Evolutionary conservation across 2,329 filamentous ascomycete species (phyloP).

Genomic region (Fusarium coicis): DNA sequence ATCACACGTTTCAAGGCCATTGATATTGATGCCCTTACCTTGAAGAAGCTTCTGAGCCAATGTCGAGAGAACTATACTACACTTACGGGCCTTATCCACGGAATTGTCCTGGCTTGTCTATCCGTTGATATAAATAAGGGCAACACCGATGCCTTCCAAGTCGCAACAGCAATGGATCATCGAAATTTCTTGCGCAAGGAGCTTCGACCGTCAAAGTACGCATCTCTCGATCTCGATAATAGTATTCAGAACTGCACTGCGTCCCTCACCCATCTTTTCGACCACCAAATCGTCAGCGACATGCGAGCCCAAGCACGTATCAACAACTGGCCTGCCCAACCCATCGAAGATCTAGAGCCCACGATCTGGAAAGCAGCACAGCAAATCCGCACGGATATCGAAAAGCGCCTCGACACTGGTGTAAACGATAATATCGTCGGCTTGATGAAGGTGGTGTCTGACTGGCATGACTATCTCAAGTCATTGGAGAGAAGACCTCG

Average conservation of each 20-base stretch:
- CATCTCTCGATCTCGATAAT: background rate
- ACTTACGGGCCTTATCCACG: background rate
- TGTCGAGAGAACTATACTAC: background rate
- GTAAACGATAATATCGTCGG: background rate
- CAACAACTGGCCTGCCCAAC: background rate
- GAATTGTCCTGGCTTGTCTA: background rate
- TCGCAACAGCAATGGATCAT: background rate
- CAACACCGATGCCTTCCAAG: background rate
- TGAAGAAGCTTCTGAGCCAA: background rate
- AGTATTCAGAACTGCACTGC: conserved; percentile 3
- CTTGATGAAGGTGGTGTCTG: background rate
- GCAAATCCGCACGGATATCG: background rate
- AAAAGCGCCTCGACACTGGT: background rate
- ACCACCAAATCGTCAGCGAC: background rate
- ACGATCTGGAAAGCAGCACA: conserved; percentile 6
- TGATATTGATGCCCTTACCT: fast-evolving
- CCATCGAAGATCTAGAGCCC: background rate
- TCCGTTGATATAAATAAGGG: background rate
- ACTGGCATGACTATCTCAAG: conserved; percentile 8
- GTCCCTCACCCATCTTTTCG: background rate
- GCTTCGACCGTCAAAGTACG: background rate
- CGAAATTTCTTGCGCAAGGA: background rate
- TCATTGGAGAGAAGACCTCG: background rate
- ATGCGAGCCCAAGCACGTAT: conserved; percentile 1
- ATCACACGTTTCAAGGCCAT: background rate